Evolutionary conservation across 495 filamentous ascomycete genomes (phyloP).

Genomic region (Parachaetomium inaequale): DNA sequence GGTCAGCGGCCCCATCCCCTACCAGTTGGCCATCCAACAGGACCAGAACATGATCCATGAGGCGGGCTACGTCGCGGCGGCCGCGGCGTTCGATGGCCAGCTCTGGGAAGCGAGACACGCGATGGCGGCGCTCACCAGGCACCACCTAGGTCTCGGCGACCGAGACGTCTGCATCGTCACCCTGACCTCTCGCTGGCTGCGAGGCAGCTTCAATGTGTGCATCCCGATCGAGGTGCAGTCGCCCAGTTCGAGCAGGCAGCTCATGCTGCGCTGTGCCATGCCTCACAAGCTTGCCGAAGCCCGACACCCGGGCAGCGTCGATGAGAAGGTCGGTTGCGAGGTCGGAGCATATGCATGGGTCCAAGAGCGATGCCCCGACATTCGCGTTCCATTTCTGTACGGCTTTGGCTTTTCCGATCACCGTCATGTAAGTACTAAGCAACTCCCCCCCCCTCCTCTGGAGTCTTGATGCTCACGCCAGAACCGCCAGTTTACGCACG

Average conservation of each 20-base stretch:
- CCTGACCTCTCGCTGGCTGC: neutral
- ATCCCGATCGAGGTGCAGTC: neutral
- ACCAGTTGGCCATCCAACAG: too few relatives aligned
- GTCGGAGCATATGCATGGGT: neutral
- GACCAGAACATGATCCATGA: too few relatives aligned
- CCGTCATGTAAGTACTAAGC: conserved; percentile 19
- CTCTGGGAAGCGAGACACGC: too few relatives aligned
- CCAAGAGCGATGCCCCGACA: neutral
- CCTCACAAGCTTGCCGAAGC: conserved; percentile 2
- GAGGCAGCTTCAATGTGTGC: neutral
- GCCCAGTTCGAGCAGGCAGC: neutral
- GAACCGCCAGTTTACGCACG: too few relatives aligned
- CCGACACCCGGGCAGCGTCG: neutral
- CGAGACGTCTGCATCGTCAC: neutral
- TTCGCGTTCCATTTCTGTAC: conserved; percentile 18
- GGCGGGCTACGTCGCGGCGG: neutral
- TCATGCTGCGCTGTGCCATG: conserved; percentile 1
- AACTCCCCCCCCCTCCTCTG: too few relatives aligned
- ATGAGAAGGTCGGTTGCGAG: conserved; percentile 1
- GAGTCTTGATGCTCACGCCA: too few relatives aligned
- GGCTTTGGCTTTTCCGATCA: conserved; percentile 36
- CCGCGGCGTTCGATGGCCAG: neutral
- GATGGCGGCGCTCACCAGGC: too few relatives aligned
- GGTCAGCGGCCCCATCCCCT: neutral
- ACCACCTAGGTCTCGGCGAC: too few relatives aligned